Evolutionary conservation across 148 eudicot species (phyloP), one percentile per base, ranked within the genome.

Genomic region (Persicaria tinctoria): DNA sequence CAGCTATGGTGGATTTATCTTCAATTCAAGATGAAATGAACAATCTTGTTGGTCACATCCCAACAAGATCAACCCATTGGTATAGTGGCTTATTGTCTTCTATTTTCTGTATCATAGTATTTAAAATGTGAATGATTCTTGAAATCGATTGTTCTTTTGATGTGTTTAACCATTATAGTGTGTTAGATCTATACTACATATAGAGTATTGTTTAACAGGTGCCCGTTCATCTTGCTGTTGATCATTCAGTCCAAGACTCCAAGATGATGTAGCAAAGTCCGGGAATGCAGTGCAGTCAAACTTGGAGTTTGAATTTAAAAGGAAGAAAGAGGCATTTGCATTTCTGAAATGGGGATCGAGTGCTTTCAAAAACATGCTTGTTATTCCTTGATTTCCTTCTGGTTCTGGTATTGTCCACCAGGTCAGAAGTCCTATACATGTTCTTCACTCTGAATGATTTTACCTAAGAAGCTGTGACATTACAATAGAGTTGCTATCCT

Each of bases 381-480:
- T 93, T 48, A 95, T 91, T 78, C 98, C n/a, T n/a, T n/a, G n/a
- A n/a, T n/a, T n/a, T n/a, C n/a, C 98, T 78, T 97, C 98, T 46
- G 98, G 98, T 81, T 93, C 98, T 80, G 98, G 98, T 81, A 93
- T 93, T 75, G 98, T 93, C 62, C 98, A 93, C 78, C 98, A 93
- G 93, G 98, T 93, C 76, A 78, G 71, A 45, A 73, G 14, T 48
- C n/a, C 53, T 69, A 14, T 69, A 47, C 18, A 5, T 3, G 41
- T 32, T 32, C 41, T 32, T 32, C 41, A 32, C 41, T 32, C 41
- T 32, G 41, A 32, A 32, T 32, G 41, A 32, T 32, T 32, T 32
- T 32, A 32, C 41, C 41, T 64, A 32, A 1, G 41, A 32, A 32
- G 41, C 41, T 1, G 41, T 32, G 41, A 2, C 41, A 32, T 32